Evolutionary conservation across 179 eudicot genomes (phyloP).

Genomic region (Actinidia arguta): DNA sequence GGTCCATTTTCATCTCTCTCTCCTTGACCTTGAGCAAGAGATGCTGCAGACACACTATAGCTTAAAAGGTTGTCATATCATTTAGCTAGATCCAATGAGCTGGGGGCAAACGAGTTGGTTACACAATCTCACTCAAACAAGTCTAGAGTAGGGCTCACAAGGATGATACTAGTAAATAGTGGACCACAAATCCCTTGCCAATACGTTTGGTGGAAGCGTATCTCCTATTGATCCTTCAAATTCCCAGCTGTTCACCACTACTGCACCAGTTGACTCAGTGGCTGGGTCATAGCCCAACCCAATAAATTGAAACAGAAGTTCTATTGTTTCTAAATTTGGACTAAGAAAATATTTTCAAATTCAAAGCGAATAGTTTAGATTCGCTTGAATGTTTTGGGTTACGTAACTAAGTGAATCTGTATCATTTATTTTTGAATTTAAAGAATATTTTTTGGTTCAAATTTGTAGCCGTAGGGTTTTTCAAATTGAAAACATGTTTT

Average conservation of each 20-base stretch:
- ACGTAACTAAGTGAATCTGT: too few species aligned
- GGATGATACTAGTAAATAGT: neutral
- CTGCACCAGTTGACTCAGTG: neutral
- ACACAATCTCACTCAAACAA: neutral
- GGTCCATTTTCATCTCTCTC: too few species aligned
- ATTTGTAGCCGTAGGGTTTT: too few species aligned
- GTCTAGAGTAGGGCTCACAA: neutral
- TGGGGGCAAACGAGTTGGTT: neutral
- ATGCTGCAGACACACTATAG: neutral
- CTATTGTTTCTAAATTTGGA: too few species aligned
- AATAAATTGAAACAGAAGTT: neutral
- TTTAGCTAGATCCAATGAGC: neutral
- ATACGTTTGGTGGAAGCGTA: neutral
- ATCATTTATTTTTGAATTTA: too few species aligned
- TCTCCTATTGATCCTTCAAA: neutral
- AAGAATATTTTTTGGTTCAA: too few species aligned
- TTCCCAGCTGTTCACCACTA: neutral
- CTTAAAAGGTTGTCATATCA: neutral
- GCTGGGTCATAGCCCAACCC: neutral
- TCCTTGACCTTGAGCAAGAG: too few species aligned
- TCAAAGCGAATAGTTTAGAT: too few species aligned
- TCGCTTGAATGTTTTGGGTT: too few species aligned
- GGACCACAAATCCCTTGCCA: conserved; percentile 7
- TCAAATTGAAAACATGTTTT: too few species aligned
- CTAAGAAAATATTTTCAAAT: too few species aligned